Base-by-base conservation (phyloP, 345 rosid genomes). In the Brassica incana region DNA sequence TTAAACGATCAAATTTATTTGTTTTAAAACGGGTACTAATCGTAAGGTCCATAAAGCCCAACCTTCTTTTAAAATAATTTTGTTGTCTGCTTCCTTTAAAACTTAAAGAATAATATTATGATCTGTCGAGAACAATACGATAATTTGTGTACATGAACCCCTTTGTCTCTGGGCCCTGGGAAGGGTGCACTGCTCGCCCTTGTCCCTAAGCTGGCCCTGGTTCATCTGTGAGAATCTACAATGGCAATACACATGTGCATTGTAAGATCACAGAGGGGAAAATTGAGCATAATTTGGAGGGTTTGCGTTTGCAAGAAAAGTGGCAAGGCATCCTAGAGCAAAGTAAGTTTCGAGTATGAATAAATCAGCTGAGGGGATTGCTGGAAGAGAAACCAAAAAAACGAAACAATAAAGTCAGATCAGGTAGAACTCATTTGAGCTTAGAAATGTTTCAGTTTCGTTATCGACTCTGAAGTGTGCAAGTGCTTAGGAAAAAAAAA, bases 211-310 rank as follows among this genome's bases (percentile, higher is more conserved):
- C 25, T 2, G 0, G 2, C 25, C 0, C 25, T 38, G 76, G 81
- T 72, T 68, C 76, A 0, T 32, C 82, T 0, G 85, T 85, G 50
- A 72, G 86, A 68, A 86, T 86, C 74, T 83, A 85, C 85, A 86
- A 84, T 8, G 87, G 87, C 54, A 83, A 80, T 71, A 80, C 14
- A 45, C 84, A 78, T 65, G 78, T 84, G 10, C 83, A 83, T 10
- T 74, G 85, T 66, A 86, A 86, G 83, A 79, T 86, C 73, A 86
- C 84, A 36, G 84, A 86, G 23, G 81, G 82, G 1, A 84, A 79
- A 80, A 84, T 86, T 68, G 88, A 86, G 35, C 84, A 86, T 43
- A 84, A 25, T 82, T 86, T n/a, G 84, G 88, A 61, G 88, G 80
- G 74, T 86, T 86, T 80, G 87, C 87, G 23, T 67, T 73, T 66